Evolutionary conservation across 139 green algal genomes (phyloP).

Genomic region (Cymbomonas tetramitiformis): DNA sequence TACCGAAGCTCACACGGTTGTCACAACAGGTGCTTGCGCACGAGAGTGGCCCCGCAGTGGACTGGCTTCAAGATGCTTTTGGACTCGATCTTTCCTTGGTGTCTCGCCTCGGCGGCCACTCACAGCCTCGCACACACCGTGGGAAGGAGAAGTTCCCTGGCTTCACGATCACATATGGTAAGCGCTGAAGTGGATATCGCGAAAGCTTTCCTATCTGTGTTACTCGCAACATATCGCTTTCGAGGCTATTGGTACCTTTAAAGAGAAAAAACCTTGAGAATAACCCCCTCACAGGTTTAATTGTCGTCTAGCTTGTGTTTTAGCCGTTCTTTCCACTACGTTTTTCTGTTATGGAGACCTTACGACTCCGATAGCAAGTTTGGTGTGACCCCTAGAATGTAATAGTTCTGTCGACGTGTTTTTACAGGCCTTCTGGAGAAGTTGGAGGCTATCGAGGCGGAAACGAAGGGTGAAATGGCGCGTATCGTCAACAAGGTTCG

Average conservation of each 20-base stretch:
- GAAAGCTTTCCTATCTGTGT: no score
- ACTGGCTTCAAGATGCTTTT: constrained; percentile 25
- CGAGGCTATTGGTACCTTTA: no score
- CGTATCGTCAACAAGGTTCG: constrained; percentile 27
- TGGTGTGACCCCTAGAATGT: neutral
- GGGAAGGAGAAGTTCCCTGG: constrained; percentile 30
- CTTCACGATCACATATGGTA: constrained; percentile 34
- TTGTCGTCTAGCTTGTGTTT: no score
- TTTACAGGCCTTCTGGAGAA: constrained; percentile 20
- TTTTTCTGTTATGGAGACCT: no score
- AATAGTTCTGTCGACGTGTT: no score
- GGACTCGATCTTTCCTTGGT: constrained; percentile 21
- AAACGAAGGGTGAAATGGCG: constrained; percentile 21
- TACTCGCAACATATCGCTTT: no score
- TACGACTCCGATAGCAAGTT: no score
- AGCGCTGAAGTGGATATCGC: no score
- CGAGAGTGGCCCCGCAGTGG: constrained; percentile 16
- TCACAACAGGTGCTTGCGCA: constrained; percentile 12
- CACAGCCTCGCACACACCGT: constrained; percentile 23
- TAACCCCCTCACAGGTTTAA: no score
- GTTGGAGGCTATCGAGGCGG: constrained; percentile 22
- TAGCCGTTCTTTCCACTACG: no score
- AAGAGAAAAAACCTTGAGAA: no score
- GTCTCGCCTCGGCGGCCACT: constrained; percentile 24
- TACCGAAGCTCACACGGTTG: no score